Evolutionary conservation across 192 early-diverging fungal genomes (phyloP).

Genomic region (Neocallimastix lanati): DNA sequence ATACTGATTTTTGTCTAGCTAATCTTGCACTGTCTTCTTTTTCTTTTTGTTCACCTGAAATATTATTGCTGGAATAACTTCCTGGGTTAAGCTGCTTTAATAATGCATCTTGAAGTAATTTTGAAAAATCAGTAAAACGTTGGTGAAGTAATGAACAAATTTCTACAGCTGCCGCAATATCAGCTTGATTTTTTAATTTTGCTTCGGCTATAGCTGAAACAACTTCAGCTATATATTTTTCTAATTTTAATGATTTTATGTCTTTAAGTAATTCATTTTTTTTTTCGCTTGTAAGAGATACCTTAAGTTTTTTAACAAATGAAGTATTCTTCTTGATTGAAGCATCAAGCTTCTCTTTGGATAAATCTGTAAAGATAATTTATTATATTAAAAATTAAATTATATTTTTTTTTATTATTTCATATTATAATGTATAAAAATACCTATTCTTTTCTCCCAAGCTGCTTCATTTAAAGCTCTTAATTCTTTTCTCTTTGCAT

Average conservation of each 20-base stretch:
- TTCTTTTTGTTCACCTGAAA: conserved; percentile 64
- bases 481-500: not conserved
- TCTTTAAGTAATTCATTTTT: conserved; percentile 49
- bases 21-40: conserved; percentile 63
- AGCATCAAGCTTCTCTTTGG: conserved; percentile 50
- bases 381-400: no score
- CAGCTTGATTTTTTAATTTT: conserved; percentile 45
- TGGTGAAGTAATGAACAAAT: conserved; percentile 65
- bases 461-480: not conserved
- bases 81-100: conserved; percentile 47
- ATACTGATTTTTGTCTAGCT: conserved; percentile 33
- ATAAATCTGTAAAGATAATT: conserved; percentile 4
- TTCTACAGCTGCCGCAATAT: conserved; percentile 68
- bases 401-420: no score
- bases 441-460: not conserved
- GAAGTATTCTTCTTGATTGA: conserved; percentile 95
- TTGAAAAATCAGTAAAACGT: conserved; percentile 72
- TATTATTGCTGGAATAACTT: conserved; percentile 19
- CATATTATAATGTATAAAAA: no score
- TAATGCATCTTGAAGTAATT: conserved; percentile 39
- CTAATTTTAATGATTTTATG: conserved; percentile 68
- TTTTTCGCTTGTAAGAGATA: conserved; percentile 28
- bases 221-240: conserved; percentile 92
- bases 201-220: conserved; percentile 67
- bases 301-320: conserved; percentile 83